Evolutionary conservation across 2,329 filamentous ascomycete genomes (phyloP), one percentile per base, ranked within the genome.

Genomic region (Neofusicoccum laricinum): DNA sequence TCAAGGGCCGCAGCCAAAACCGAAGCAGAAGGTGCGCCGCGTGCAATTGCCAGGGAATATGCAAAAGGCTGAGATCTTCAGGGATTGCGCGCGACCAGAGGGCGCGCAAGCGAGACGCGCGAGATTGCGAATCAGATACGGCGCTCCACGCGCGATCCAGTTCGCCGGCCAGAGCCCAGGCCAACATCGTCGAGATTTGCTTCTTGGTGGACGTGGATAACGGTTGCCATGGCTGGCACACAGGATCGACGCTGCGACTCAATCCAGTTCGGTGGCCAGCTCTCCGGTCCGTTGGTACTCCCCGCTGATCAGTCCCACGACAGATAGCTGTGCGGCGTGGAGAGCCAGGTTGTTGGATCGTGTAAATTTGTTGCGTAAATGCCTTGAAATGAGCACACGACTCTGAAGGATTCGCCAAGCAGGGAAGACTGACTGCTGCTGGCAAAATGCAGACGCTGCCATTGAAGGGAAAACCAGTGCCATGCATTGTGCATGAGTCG

Each of bases 31-130:
- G 41, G 55, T 59, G 55, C 55, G 30, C 55, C 55, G 55, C 53
- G 53, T 34, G 19, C 21, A 45, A 58, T 46, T 34, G 53, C 40
- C 53, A 58, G 61, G 61, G 48, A 63, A 63, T 64, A 64, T 64
- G 61, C 43, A 55, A 64, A 64, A 53, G 61, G 61, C 61, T 64
- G 61, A 64, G 61, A 64, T 64, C 41, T 51, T 64, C 61, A 64
- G 61, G 61, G 61, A 64, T 64, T 57, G 40, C 5, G 41, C 38
- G 38, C 53, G 38, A 11, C 15, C 21, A 58, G 53, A 58, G 30
- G 62, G 21, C 25, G 34, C 36, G 62, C 50, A 41, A 49, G 49
- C 58, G 58, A 61, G 58, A 50, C 34, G 58, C 19, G 41, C 43
- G 58, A 49, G 58, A 50, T 59, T 59, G 55, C 55, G 40, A 59